Percentiles rank a stretch among this genome's conserved stretches.
These are phyloP conservation scores for Prunus mongolica DNA, from an alignment of 306 rosid genomes.

Conservation along the genomic window DNA sequence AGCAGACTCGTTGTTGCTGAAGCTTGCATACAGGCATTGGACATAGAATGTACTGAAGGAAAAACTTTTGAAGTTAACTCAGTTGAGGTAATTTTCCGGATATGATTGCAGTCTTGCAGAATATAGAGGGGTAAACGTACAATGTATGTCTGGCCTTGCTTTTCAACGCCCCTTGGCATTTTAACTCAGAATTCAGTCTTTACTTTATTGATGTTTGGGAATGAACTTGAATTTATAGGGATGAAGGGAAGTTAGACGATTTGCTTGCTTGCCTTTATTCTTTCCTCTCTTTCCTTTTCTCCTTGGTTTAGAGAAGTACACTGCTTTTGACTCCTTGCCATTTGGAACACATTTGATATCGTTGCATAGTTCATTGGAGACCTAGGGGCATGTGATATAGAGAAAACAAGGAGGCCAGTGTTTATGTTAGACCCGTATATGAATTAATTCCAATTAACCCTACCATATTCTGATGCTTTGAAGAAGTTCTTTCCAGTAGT, in stretches of 20 bases:
- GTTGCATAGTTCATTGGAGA: neutral
- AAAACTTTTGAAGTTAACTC: slow-evolving; percentile 73
- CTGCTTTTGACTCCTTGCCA: neutral
- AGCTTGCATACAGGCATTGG: slow-evolving; percentile 89
- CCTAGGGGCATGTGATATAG: neutral
- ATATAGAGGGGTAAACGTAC: neutral
- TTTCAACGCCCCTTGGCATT: slow-evolving; percentile 5
- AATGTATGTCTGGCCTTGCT: neutral
- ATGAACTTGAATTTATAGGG: neutral
- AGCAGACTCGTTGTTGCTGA: slow-evolving; percentile 93
- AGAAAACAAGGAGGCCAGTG: neutral
- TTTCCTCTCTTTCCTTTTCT: neutral
- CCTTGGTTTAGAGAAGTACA: neutral
- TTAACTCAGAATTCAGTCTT: neutral
- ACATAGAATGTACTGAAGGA: slow-evolving; percentile 79
- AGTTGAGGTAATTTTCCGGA: slow-evolving; percentile 58
- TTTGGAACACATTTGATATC: neutral
- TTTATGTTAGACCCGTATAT: too few species aligned
- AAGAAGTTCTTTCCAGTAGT: neutral
- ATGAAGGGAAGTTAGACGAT: neutral
- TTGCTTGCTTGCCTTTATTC: neutral
- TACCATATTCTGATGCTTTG: neutral
- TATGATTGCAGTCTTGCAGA: neutral
- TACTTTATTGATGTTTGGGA: neutral
- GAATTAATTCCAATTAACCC: too few species aligned